These are phyloP conservation scores for Sporodiniella umbellata DNA, from an alignment of 371 early-diverging fungal species.

Conservation along the genomic window DNA sequence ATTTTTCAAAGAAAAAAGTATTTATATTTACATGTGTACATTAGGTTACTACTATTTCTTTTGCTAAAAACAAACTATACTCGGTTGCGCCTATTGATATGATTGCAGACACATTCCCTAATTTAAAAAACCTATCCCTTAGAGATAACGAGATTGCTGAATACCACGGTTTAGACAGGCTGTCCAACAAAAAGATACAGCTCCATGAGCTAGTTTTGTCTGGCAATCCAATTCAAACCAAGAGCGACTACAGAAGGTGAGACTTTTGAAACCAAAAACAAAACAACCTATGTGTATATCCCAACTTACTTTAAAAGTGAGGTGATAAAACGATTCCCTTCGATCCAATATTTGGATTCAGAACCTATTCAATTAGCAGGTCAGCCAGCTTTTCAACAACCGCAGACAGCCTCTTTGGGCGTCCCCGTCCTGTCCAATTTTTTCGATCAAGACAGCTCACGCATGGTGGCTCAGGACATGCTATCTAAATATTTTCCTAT, in stretches of 20 bases:
- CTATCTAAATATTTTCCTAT: constrained; percentile 40
- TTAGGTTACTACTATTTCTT: constrained; percentile 58
- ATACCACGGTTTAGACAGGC: constrained; percentile 45
- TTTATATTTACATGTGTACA: not conserved
- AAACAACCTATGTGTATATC: too few relatives aligned
- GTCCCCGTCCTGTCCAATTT: constrained; percentile 20
- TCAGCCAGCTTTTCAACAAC: constrained; percentile 17
- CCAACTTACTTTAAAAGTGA: constrained; percentile 1
- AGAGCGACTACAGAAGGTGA: constrained; percentile 19
- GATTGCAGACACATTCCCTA: constrained; percentile 46
- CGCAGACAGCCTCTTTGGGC: constrained; percentile 1
- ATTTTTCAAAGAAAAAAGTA: not conserved
- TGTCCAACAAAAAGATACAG: constrained; percentile 32
- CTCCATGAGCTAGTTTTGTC: constrained; percentile 50
- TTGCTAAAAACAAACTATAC: constrained; percentile 48
- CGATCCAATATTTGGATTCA: constrained; percentile 11
- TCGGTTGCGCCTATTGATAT: constrained; percentile 37
- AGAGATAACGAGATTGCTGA: constrained; percentile 52
- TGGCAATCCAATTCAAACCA: constrained; percentile 53
- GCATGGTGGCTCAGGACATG: constrained; percentile 31
- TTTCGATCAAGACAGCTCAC: constrained; percentile 37
- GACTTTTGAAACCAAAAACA: too few relatives aligned
- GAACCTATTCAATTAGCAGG: constrained; percentile 16
- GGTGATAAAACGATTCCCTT: constrained; percentile 18
- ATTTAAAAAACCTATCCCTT: constrained; percentile 54